phyloP scores from a whole-genome alignment of 257 asterid genomes.

The Sherardia arvensis region DNA sequence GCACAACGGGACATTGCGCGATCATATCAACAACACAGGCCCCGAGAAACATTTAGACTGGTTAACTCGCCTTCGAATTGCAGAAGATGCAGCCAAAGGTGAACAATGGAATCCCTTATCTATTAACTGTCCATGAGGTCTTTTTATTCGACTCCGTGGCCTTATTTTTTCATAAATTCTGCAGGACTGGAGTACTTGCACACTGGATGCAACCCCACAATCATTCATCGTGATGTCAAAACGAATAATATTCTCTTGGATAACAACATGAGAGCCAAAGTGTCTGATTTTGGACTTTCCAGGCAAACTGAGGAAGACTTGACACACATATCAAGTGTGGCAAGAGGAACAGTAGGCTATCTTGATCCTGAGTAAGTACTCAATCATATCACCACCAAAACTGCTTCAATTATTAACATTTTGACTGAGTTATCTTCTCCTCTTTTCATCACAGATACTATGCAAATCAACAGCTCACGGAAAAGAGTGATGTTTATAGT shows the following conservation, averaged over 20 bases:
- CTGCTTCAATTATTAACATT: neutral
- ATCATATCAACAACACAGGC: constrained; percentile 80
- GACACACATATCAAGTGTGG: constrained; percentile 88
- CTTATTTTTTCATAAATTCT: constrained; percentile 6
- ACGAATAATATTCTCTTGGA: constrained; percentile 89
- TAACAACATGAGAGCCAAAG: constrained; percentile 90
- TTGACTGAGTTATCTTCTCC: neutral
- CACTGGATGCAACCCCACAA: constrained; percentile 97
- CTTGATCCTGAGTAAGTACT: constrained; percentile 88
- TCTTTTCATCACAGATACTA: constrained; percentile 49
- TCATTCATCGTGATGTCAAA: constrained; percentile 92
- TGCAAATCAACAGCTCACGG: constrained; percentile 90
- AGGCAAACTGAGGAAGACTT: constrained; percentile 96
- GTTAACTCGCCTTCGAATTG: constrained; percentile 77
- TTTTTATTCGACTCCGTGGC: neutral
- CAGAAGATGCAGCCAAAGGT: constrained; percentile 99
- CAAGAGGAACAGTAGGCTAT: constrained; percentile 95
- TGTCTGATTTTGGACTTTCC: constrained; percentile 94
- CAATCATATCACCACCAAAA: neutral
- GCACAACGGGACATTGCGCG: constrained; percentile 95
- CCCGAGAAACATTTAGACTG: constrained; percentile 67
- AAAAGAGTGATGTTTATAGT: constrained; percentile 93
- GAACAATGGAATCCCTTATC: constrained; percentile 3
- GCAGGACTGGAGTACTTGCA: constrained; percentile 91
- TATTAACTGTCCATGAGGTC: neutral